Percentiles rank a stretch among this genome's conserved stretches.
These are phyloP conservation scores for Termitomyces sp. DNA, from an alignment of 768 basidiomycete species.

Conservation along the genomic window DNA sequence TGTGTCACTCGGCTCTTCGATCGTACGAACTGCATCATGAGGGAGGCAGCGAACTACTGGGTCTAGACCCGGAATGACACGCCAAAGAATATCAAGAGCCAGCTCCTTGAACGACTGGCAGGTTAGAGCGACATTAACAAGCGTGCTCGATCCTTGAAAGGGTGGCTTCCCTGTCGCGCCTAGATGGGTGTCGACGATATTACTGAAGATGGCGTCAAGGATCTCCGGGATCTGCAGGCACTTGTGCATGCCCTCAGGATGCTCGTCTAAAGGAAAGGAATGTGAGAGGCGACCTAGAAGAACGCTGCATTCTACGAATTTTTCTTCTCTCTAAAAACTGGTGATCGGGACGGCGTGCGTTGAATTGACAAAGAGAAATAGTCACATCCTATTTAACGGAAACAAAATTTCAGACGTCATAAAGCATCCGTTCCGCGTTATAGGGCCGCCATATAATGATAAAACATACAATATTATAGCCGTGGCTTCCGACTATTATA, in stretches of 20 bases:
- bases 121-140: conserved; percentile 2
- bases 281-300: not conserved
- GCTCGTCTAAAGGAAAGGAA: not conserved
- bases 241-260: not conserved
- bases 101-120: conserved; percentile 8
- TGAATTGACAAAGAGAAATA: not conserved
- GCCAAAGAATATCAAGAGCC: conserved; percentile 11
- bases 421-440: not conserved
- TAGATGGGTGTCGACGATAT: not conserved
- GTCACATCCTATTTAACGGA: not conserved
- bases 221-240: conserved; percentile 9
- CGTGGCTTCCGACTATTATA: not conserved
- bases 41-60: conserved; percentile 5
- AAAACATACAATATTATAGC: not conserved
- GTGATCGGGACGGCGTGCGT: not conserved
- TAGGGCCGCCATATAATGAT: not conserved
- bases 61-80: conserved; percentile 2
- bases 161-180: not conserved
- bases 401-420: not conserved
- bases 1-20: not conserved
- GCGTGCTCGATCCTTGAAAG: conserved; percentile 3
- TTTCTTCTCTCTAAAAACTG: not conserved
- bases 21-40: conserved; percentile 4
- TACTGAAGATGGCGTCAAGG: conserved; percentile 7
- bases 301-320: not conserved